Conservation (phyloP, 306 rosid species). For the Lathyrus tuberosus region DNA sequence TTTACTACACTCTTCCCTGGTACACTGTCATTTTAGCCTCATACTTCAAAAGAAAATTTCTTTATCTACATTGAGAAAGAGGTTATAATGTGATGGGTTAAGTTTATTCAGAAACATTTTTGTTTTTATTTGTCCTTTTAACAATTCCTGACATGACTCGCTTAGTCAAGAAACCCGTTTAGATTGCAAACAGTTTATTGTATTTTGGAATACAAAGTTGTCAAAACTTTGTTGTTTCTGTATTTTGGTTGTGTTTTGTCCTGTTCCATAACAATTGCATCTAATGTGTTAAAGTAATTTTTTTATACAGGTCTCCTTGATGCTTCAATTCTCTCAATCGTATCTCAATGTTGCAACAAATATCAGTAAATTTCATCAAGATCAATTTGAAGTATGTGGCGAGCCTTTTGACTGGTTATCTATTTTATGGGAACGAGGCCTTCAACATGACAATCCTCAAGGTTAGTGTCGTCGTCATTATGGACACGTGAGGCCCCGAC, state of each 20-base stretch:
- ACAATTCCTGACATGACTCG: conserved; percentile 16
- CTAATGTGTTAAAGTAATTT: conserved; percentile 35
- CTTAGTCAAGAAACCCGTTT: conserved; percentile 12
- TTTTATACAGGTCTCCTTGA: conserved; percentile 67
- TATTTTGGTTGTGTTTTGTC: conserved; percentile 26
- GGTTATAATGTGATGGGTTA: conserved; percentile 15
- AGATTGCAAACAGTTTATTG: conserved; percentile 1
- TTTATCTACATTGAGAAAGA: conserved; percentile 16
- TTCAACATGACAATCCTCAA: conserved; percentile 88
- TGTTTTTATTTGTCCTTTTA: not conserved
- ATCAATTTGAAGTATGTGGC: conserved; percentile 49
- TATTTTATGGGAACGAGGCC: conserved; percentile 91
- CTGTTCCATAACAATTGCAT: conserved; percentile 19
- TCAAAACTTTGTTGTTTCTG: conserved; percentile 17
- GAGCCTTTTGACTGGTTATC: conserved; percentile 76
- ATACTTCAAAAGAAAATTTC: conserved; percentile 9
- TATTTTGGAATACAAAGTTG: conserved; percentile 27
- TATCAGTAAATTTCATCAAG: conserved; percentile 43
- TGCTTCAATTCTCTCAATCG: conserved; percentile 66
- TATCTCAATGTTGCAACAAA: conserved; percentile 44
- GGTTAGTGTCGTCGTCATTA: conserved; percentile 54
- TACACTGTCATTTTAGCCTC: conserved; percentile 2
- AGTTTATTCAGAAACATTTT: not conserved
- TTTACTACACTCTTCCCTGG: conserved; percentile 22
- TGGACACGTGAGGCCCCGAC: conserved; percentile 21